A percentile compares a stretch with the other conserved stretches of the same genome.
phyloP scores from a whole-genome alignment of 2,329 filamentous ascomycete species.

The Diaporthe helianthi region DNA sequence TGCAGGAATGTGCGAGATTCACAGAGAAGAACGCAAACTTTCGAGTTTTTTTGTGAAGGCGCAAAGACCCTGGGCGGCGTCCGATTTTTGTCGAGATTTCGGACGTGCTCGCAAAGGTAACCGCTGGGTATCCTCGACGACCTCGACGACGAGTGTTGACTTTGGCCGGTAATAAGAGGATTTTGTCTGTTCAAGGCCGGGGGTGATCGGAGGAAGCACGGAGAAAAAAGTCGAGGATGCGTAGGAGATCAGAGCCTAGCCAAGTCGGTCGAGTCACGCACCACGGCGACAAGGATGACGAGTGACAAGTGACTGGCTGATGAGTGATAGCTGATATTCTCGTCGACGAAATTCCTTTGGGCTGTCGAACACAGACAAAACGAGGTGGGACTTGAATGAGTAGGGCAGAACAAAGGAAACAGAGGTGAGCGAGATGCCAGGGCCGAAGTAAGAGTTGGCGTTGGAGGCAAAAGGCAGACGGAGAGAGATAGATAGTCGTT shows the following conservation, averaged over 20 bases:
- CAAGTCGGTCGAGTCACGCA: constrained; percentile 18
- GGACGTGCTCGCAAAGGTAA: background rate
- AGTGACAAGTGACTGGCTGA: background rate
- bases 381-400: background rate
- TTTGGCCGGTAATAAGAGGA: background rate
- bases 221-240: constrained; percentile 21
- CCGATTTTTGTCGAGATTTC: background rate
- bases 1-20: background rate
- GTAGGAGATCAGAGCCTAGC: constrained; percentile 5
- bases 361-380: background rate
- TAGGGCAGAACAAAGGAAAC: background rate
- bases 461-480: background rate
- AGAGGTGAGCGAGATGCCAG: background rate
- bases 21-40: background rate
- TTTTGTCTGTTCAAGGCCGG: background rate
- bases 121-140: background rate
- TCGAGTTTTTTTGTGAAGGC: background rate
- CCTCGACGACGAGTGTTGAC: background rate
- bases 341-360: background rate
- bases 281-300: background rate
- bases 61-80: background rate
- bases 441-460: background rate
- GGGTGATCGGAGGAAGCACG: constrained; percentile 21
- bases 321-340: background rate
- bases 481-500: background rate